Base-by-base conservation (phyloP, 495 filamentous ascomycete genomes). In the Mytilinidion resinicola region DNA sequence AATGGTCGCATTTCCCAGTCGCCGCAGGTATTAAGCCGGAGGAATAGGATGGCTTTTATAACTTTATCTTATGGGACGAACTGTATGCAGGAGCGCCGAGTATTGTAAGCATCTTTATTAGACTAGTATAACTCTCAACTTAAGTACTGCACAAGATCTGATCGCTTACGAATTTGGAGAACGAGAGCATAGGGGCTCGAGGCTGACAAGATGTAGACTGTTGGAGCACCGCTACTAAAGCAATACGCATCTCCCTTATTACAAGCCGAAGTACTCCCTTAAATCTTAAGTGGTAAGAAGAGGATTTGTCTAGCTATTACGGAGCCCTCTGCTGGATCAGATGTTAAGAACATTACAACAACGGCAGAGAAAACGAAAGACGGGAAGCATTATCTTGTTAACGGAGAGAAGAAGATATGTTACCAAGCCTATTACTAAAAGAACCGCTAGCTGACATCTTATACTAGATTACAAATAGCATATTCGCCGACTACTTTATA, bases 341-440 rank as follows among this genome's bases (percentile, higher is more conserved):
- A 68, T 51, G 65, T 68, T 9, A n/a, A 54, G 17, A 68, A 68
- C 44, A 20, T 68, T 6, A 65, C 58, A 1, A 61, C 57, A 0
- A 59, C 57, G 11, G 65, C 65, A 9, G 55, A 65, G 59, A 62
- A 60, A 49, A 64, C 62, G 33, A 25, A 52, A 9, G 62, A 68
- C 39, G 59, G 65, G 1, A 64, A 65, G 38, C 57, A 65, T 35
- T 68, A 62, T 34, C 53, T 68, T 33, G 65, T 68, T 34, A 68
- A 68, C 36, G 65, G 65, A 20, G 65, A 65, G 55, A 68, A 68
- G 59, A 68, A 68, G 53, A n/a, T n/a, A n/a, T n/a, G n/a, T n/a
- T n/a, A n/a, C n/a, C n/a, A n/a, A n/a, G n/a, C n/a, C n/a, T n/a
- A n/a, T n/a, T n/a, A n/a, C n/a, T n/a, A n/a, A n/a, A n/a, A n/a